Percentiles rank a stretch among this genome's conserved stretches.
Evolutionary conservation across 139 green algal species (phyloP).

Genomic region (Chlorella sp.): DNA sequence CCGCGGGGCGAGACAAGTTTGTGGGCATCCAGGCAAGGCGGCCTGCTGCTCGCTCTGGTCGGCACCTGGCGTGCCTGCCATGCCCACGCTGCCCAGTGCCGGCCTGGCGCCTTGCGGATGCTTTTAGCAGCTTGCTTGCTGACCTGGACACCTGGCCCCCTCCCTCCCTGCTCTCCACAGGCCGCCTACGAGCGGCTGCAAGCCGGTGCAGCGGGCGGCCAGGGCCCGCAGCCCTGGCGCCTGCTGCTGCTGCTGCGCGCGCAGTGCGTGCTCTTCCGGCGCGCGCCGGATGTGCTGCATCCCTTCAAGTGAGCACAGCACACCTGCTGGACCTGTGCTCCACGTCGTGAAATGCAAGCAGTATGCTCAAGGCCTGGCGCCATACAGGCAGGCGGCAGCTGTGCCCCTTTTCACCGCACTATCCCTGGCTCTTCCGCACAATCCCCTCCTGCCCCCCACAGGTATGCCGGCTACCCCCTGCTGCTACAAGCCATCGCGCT

Average conservation of each 20-base stretch:
- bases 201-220: slow-evolving; percentile 61
- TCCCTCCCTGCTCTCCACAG: slow-evolving; percentile 35
- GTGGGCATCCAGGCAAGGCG: slow-evolving; percentile 60
- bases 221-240: slow-evolving; percentile 84
- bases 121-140: no score
- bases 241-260: slow-evolving; percentile 85
- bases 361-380: no score
- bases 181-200: slow-evolving; percentile 91
- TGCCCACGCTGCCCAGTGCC: no score
- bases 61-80: no score
- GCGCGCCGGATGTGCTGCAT: slow-evolving; percentile 77
- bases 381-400: background rate
- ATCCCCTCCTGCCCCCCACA: background rate
- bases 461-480: slow-evolving; percentile 92
- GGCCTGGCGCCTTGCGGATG: no score
- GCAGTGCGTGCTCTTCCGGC: slow-evolving; percentile 87
- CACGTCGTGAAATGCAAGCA: no score
- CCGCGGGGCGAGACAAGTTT: slow-evolving; percentile 85
- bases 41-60: no score
- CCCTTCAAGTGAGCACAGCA: slow-evolving; percentile 78
- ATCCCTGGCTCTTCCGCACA: no score
- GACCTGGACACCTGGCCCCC: no score
- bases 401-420: no score
- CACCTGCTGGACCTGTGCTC: no score
- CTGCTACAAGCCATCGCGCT: slow-evolving; percentile 77